phyloP scores from a whole-genome alignment of 192 early-diverging fungal species.

The Fimicolochytrium jonesii region DNA sequence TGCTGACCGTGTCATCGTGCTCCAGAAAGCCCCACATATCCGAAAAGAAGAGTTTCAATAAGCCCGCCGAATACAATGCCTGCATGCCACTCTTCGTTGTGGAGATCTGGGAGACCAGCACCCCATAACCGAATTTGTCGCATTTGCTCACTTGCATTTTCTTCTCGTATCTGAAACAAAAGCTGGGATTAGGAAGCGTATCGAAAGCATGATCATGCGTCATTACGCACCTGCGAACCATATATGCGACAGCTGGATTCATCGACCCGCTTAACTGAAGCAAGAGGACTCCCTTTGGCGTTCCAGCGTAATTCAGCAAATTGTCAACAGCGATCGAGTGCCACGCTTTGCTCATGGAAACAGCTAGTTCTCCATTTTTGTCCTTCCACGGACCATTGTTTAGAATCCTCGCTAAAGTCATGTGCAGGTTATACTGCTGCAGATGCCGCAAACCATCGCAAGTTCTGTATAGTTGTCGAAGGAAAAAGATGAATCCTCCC shows the following conservation, averaged over 20 bases:
- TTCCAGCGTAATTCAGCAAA: conserved; percentile 47
- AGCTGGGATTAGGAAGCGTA: not conserved
- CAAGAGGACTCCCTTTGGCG: conserved; percentile 45
- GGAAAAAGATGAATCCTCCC: conserved; percentile 40
- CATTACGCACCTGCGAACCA: conserved; percentile 37
- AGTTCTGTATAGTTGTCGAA: conserved; percentile 46
- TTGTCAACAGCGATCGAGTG: conserved; percentile 40
- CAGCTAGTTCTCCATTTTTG: not conserved
- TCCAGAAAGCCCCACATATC: conserved; percentile 40
- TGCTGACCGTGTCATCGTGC: conserved; percentile 26
- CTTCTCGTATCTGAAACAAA: conserved; percentile 39
- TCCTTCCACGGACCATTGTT: conserved; percentile 6
- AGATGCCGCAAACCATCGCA: conserved; percentile 40
- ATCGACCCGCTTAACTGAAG: conserved; percentile 40
- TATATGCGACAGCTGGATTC: conserved; percentile 41
- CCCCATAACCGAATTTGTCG: conserved; percentile 56
- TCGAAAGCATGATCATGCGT: not conserved
- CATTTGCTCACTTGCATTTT: conserved; percentile 50
- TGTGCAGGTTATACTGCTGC: conserved; percentile 31
- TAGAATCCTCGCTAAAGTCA: conserved; percentile 24
- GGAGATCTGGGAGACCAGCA: conserved; percentile 46
- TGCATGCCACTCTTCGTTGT: conserved; percentile 41
- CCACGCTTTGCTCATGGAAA: conserved; percentile 31
- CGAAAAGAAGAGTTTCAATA: conserved; percentile 30
- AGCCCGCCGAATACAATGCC: conserved; percentile 35